phyloP scores from a whole-genome alignment of 2,329 filamentous ascomycete species.

The Coleophoma eucalyptorum region DNA sequence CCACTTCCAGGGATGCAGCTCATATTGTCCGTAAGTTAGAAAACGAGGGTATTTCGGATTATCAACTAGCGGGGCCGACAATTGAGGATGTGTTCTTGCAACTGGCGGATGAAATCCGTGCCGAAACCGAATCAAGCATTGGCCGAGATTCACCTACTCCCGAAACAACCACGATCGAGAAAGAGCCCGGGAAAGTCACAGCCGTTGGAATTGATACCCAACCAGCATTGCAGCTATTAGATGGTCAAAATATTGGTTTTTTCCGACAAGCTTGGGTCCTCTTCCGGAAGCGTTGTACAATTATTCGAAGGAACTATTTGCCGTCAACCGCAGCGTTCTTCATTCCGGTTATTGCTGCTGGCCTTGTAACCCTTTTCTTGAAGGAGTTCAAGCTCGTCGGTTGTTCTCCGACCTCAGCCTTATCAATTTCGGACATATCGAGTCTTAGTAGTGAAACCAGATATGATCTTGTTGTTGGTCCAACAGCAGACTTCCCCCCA shows the following conservation, averaged over 20 bases:
- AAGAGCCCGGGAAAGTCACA: slow-evolving; percentile 17
- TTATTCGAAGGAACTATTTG: slow-evolving; percentile 74
- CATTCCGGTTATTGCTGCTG: slow-evolving; percentile 76
- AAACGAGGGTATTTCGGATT: slow-evolving; percentile 63
- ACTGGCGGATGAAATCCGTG: slow-evolving; percentile 73
- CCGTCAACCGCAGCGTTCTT: slow-evolving; percentile 72
- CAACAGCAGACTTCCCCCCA: slow-evolving; percentile 35
- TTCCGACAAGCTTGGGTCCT: slow-evolving; percentile 68
- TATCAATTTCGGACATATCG: slow-evolving; percentile 33
- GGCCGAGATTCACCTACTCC: slow-evolving; percentile 7
- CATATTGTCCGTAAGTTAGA: slow-evolving; percentile 69
- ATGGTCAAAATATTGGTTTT: slow-evolving; percentile 68
- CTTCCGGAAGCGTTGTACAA: slow-evolving; percentile 72
- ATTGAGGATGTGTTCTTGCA: slow-evolving; percentile 92
- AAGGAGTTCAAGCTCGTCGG: slow-evolving; percentile 45
- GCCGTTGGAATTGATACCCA: slow-evolving; percentile 2
- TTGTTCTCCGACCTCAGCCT: slow-evolving; percentile 47
- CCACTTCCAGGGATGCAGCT: slow-evolving; percentile 67
- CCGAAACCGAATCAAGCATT: slow-evolving; percentile 34
- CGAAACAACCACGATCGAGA: slow-evolving; percentile 16
- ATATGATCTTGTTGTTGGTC: slow-evolving; percentile 36
- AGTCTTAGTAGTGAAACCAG: slow-evolving; percentile 12
- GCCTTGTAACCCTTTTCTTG: slow-evolving; percentile 74
- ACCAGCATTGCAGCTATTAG: slow-evolving; percentile 50
- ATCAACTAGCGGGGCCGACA: slow-evolving; percentile 82